Evolutionary conservation across 1,139 yeast genomes (phyloP), one percentile per base, ranked within the genome.

Genomic region (Martiniozyma asiatica): DNA sequence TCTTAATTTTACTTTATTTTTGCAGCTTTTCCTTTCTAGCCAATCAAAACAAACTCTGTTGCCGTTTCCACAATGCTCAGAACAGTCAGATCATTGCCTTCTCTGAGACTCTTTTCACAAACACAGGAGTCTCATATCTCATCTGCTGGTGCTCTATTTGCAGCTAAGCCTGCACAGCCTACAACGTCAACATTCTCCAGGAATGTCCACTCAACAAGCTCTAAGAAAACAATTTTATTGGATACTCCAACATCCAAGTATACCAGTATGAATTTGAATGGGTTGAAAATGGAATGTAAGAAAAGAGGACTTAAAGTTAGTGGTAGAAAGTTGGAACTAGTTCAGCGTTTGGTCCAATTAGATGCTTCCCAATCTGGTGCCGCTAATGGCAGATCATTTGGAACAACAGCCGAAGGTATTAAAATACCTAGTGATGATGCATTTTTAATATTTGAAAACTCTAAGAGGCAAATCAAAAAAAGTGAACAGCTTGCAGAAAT

Each of bases 321-420:
- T 17, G 81, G 81, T 9, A 61, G 60, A 31, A 73, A 73, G 43
- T 48, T 63, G 9, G 76, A 72, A 25, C 50, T 72, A 14, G 58
- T 69, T 24, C 68, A 68, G 35, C 59, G 77, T 34, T 49, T 70
- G 21, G 32, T 42, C 8, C 40, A 40, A 16, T 25, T 33, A 23
- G 53, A 47, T 14, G 14, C 28, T 8, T 14, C 15, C 14, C 32
- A 26, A 10, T 12, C 19, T 13, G 32, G 20, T 6, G 24, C 12
- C 15, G 17, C 25, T 4, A 25, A n/a, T n/a, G n/a, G n/a, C n/a
- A n/a, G n/a, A n/a, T n/a, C n/a, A n/a, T n/a, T n/a, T n/a, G n/a
- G 21, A 19, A 19, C 11, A 10, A 10, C n/a, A 10, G n/a, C 21
- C 11, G 9, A 10, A 5, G 11, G n/a, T 8, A 19, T 5, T 19